Evolutionary conservation across 2,329 filamentous ascomycete genomes (phyloP), one percentile per base, ranked within the genome.

Genomic region (Alternaria sp.): DNA sequence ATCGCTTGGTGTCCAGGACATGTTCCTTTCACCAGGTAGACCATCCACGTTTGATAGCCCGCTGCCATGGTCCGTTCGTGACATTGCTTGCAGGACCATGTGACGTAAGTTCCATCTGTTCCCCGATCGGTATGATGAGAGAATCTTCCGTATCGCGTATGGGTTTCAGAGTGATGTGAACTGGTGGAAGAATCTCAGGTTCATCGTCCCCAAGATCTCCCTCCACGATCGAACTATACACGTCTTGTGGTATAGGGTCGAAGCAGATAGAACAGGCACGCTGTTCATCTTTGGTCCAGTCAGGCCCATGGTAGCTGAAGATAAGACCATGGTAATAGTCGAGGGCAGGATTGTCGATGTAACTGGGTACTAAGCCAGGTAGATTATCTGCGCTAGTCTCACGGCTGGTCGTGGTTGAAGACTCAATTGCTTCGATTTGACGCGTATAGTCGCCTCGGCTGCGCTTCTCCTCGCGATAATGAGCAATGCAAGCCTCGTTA

Each of bases 391-490:
- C 26, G 9, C 26, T 11, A 11, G 9, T 26, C 3, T 26, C 9
- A 26, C 26, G 9, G 26, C 9, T 11, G 9, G 9, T 26, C 9
- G 26, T 26, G 25, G 25, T 5, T n/a, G n/a, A n/a, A n/a, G n/a
- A n/a, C 28, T 5, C 28, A 6, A 30, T 5, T 30, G 28, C 6
- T 30, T 60, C 23, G 12, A 61, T 55, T 2, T 64, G 61, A 60
- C 58, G 61, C 46, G 10, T 61, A 58, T 64, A 64, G 41, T 61
- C 58, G 44, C 58, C 61, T 11, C 61, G 53, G 33, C 26, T 41
- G 46, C 53, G 53, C 61, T 64, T 64, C 41, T 64, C 57, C 60
- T 55, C 54, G 33, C 57, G 57, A 60, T 60, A 58, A 50, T 64
- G 57, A 46, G 58, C 57, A 5, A 64, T 58, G 49, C 58, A 57